Base-by-base conservation (phyloP, 108 stramenopile genomes). In the Cylindrotheca closterium region DNA sequence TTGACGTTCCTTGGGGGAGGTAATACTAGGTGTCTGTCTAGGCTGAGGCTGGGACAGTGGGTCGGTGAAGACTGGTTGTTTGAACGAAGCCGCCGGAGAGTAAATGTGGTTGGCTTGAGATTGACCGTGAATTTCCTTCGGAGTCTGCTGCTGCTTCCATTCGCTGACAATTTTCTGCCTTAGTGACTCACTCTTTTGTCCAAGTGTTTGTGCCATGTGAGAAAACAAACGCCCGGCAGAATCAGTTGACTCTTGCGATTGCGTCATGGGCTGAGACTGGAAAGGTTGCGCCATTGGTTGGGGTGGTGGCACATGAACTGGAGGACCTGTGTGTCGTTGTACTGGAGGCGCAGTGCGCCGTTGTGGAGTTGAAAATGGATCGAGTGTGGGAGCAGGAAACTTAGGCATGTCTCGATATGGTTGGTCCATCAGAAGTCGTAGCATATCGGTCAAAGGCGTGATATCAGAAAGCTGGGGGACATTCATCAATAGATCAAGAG, bases 401-500 rank as follows among this genome's bases (percentile, higher is more conserved):
- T 15, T 50, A 17, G 71, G 49, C 17, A 28, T 24, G 27, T 63
- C 67, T 23, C 42, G 31, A 42, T 68, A 60, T 31, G 61, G 67
- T 60, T 85, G 81, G 28, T 63, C 42, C 65, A 85, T 59, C 37
- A 85, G 59, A 34, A 60, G 45, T 23, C 64, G 51, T 17, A 81
- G 60, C 2, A 69, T 59, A 54, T 75, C 65, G 28, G 79, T 72
- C 55, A 87, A 58, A 27, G 62, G 58, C 1, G 53, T 55, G 33
- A 73, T 81, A 50, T 88, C 82, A 15, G 54, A 47, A 0, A 91
- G 48, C 0, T 74, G 84, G 19, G 86, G 82, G 47, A 80, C 75
- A 60, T 91, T 91, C 86, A 91, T 86, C 63, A 91, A 50, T 30
- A 68, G 60, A 26, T 74, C 70, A 17, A 91, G 58, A 42, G 73